These are phyloP conservation scores for Aegilops sharonensis DNA, from an alignment of 176 grass and related monocot genomes.

Conservation along the genomic window DNA sequence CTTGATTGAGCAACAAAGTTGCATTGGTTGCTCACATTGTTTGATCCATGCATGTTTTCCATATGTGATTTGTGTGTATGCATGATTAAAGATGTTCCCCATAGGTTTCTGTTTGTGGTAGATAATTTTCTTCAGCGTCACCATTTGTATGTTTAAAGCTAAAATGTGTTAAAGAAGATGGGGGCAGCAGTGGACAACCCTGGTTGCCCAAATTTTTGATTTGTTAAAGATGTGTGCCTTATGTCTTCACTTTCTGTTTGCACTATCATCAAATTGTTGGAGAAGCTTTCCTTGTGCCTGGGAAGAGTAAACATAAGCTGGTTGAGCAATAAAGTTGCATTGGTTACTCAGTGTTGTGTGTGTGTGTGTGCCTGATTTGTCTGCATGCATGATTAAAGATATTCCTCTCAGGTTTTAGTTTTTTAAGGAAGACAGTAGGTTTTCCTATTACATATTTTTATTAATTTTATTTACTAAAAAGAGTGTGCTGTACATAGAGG, in stretches of 20 bases:
- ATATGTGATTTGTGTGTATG: neutral
- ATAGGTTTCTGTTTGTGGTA: neutral
- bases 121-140: neutral
- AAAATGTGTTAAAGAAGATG: too few relatives aligned
- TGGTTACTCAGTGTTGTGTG: neutral
- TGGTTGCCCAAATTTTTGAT: too few relatives aligned
- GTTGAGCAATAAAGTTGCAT: neutral
- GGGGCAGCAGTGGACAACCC: too few relatives aligned
- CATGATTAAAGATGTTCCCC: neutral
- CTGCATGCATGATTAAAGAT: neutral
- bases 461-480: neutral
- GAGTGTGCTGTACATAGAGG: neutral
- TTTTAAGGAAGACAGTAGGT: neutral
- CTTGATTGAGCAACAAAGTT: neutral
- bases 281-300: neutral
- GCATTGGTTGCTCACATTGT: neutral
- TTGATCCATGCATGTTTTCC: neutral
- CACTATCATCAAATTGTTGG: neutral
- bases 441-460: neutral
- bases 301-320: neutral
- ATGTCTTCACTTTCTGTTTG: neutral
- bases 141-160: too few relatives aligned
- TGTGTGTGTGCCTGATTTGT: neutral
- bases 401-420: neutral
- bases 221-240: neutral